Conservation (phyloP, 495 filamentous ascomycete species). For the Margaritispora aquatica region DNA sequence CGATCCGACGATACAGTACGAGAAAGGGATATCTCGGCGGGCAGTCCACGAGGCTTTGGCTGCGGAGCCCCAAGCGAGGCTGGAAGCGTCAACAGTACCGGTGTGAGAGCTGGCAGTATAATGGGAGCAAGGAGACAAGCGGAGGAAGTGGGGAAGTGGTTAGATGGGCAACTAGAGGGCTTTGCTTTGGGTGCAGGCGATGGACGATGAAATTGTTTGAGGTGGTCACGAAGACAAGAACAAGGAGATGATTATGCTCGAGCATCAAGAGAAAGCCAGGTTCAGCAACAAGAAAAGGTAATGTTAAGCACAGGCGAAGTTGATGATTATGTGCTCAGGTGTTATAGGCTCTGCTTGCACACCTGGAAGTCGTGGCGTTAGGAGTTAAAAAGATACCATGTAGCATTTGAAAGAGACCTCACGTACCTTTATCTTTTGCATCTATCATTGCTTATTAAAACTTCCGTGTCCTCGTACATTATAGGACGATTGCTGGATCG, state of each 20-base stretch:
- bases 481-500: too few relatives aligned
- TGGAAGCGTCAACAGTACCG: constrained; percentile 20
- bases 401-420: not conserved
- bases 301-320: too few relatives aligned
- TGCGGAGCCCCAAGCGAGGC: constrained; percentile 14
- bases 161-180: constrained; percentile 20
- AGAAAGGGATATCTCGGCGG: not conserved
- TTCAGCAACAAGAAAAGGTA: not conserved
- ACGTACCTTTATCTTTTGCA: not conserved
- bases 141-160: constrained; percentile 21
- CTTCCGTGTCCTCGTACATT: too few relatives aligned
- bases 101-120: constrained; percentile 9
- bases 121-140: constrained; percentile 19
- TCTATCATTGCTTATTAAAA: not conserved
- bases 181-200: constrained; percentile 19
- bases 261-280: not conserved
- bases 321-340: too few relatives aligned
- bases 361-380: too few relatives aligned
- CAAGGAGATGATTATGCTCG: too few relatives aligned
- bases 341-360: too few relatives aligned
- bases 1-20: not conserved
- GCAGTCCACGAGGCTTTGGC: not conserved
- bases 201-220: constrained; percentile 1
- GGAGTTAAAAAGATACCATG: not conserved
- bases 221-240: not conserved